These are phyloP conservation scores for Ceratobasidium sp. DNA, from an alignment of 1,284 basidiomycete species.

Conservation along the genomic window DNA sequence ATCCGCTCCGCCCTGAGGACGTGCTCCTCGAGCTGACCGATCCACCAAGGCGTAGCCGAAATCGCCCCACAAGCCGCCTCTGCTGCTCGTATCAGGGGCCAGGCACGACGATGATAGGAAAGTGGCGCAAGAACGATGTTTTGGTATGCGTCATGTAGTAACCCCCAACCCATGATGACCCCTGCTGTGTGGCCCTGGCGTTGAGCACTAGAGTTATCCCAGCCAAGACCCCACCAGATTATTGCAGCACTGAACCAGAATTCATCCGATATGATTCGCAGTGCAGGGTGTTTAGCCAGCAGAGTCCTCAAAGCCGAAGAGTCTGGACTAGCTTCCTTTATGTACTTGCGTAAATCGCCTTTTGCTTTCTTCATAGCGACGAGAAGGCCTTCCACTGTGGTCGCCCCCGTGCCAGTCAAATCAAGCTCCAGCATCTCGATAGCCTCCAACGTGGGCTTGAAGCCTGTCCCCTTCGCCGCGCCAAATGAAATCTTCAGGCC, in stretches of 20 bases:
- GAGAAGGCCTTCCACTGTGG: background rate
- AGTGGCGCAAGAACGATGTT: background rate
- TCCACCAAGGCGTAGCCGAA: no score
- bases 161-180: background rate
- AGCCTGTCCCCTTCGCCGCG: no score
- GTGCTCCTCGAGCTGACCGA: no score
- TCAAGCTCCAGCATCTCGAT: no score
- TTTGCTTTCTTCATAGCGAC: background rate
- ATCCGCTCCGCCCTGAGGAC: no score
- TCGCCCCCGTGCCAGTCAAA: background rate
- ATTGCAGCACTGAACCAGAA: background rate
- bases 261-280: background rate
- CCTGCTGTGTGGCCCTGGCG: no score
- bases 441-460: no score
- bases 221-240: background rate
- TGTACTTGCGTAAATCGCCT: background rate
- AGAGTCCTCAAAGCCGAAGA: background rate
- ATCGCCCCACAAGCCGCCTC: no score
- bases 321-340: background rate
- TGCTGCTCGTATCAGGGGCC: no score
- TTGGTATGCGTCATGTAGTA: background rate
- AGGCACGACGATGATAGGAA: background rate
- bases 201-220: background rate
- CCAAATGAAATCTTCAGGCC: no score
- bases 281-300: background rate